Percentiles rank a stretch among this genome's conserved stretches.
These are phyloP conservation scores for Cucumis cinereus DNA, from an alignment of 306 rosid genomes.

Conservation along the genomic window DNA sequence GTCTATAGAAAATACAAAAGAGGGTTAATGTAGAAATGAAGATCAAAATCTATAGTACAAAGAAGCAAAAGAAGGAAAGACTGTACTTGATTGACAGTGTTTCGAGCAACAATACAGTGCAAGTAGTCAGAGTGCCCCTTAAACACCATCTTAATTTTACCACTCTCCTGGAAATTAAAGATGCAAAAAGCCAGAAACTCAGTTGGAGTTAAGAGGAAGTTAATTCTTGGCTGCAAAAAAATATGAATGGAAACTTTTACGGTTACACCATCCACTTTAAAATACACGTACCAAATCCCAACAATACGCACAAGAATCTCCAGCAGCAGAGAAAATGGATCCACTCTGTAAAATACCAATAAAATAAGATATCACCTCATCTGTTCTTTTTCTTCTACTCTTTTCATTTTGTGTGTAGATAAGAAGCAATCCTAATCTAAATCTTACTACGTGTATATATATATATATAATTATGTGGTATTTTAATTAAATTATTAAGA, in stretches of 20 bases:
- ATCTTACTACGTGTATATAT: neutral
- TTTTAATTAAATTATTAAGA: too few species aligned
- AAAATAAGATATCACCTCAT: constrained; percentile 10
- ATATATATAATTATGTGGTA: too few species aligned
- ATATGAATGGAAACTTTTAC: neutral
- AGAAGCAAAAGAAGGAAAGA: constrained; percentile 11
- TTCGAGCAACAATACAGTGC: constrained; percentile 77
- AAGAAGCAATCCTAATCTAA: neutral
- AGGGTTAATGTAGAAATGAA: neutral
- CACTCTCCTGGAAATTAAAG: constrained; percentile 42
- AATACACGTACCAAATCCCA: constrained; percentile 92
- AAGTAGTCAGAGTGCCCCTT: constrained; percentile 85
- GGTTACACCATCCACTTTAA: constrained; percentile 29
- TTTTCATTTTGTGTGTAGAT: neutral
- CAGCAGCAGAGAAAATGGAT: constrained; percentile 75
- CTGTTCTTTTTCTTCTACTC: neutral
- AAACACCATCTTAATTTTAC: constrained; percentile 59
- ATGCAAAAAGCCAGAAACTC: constrained; percentile 5
- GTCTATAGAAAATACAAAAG: neutral
- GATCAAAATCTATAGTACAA: neutral
- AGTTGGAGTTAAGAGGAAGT: neutral
- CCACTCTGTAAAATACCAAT: constrained; percentile 39
- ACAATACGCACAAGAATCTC: constrained; percentile 89
- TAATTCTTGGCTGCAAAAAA: neutral
- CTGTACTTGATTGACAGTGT: constrained; percentile 65